Evolutionary conservation across 495 filamentous ascomycete genomes (phyloP), one percentile per base, ranked within the genome.

Genomic region (Poronia punctata): DNA sequence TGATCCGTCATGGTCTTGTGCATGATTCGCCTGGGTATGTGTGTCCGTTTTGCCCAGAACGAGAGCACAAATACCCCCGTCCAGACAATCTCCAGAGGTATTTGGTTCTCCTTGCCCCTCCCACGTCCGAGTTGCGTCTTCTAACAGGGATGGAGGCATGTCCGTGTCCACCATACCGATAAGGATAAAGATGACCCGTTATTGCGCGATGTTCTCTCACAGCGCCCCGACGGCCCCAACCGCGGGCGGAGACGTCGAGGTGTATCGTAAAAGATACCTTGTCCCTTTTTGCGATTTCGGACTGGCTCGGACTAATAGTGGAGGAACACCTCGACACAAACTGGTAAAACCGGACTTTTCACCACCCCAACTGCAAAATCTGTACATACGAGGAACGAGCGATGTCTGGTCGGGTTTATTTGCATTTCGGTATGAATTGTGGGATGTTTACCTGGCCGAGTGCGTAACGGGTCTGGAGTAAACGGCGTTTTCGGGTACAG

Each of bases 51-150:
- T 98, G 92, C 59, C 84, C 87, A 2, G 89, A 97, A 60, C 73
- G 87, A 48, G 90, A 97, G 64, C 93, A 97, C 59, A 90, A 86
- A 59, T 98, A 98, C 59, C 92, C 93, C 14, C 74, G 93, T 50
- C 93, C 93, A 17, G 93, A 97, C 61, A 97, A 98, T 75, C 71
- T 98, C 21, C 93, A 97, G 72, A 80, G 93, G 92, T 95, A 65
- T 48, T 74, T 58, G 38, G n/a, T 35, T 28, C 33, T 18, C 35
- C 29, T 20, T 17, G 35, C 18, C 28, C 40, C 24, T 29, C 22
- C 1, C 37, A 34, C 19, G 3, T 11, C 11, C 38, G 37, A 27
- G 8, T 19, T 30, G 21, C 35, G 25, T 36, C 16, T 39, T 46
- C 49, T 58, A 46, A 58, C 45, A 33, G 11, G 27, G n/a, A 35